Evolutionary conservation across 225 moss, liverwort and hornwort species (phyloP).

Genomic region (Ulota crispa): DNA sequence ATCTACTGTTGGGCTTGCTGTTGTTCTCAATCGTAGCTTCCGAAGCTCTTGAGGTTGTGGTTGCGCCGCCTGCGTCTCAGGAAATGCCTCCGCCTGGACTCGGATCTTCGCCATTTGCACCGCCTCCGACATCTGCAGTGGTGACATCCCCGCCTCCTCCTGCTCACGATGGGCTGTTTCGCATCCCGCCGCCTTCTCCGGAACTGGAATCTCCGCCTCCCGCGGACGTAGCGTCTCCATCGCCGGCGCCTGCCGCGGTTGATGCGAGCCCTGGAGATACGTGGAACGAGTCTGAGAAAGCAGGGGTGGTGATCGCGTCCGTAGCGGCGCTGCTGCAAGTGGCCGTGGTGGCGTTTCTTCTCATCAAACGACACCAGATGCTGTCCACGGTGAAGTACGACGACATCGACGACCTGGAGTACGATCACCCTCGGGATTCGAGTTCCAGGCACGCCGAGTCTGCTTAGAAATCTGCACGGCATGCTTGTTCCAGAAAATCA

Average conservation of each 20-base stretch:
- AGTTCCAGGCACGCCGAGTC: slow-evolving; percentile 15
- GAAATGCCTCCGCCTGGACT: neutral
- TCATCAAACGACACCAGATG: slow-evolving; percentile 48
- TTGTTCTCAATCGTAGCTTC: neutral
- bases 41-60: neutral
- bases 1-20: neutral
- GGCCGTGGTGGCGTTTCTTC: slow-evolving; percentile 43
- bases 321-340: slow-evolving; percentile 48
- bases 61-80: neutral
- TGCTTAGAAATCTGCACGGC: neutral
- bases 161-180: too few relatives aligned
- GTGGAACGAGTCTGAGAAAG: slow-evolving; percentile 43
- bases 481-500: neutral
- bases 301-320: slow-evolving; percentile 41
- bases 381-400: slow-evolving; percentile 30
- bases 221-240: too few relatives aligned
- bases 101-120: rapidly evolving
- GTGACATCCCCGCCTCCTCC: neutral
- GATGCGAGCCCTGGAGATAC: neutral
- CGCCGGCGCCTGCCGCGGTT: neutral
- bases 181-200: neutral
- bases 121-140: neutral
- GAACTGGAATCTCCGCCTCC: neutral
- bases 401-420: slow-evolving; percentile 21
- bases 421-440: neutral